These are phyloP conservation scores for Curvularia spicifera DNA, from an alignment of 2,329 filamentous ascomycete species.

Conservation along the genomic window DNA sequence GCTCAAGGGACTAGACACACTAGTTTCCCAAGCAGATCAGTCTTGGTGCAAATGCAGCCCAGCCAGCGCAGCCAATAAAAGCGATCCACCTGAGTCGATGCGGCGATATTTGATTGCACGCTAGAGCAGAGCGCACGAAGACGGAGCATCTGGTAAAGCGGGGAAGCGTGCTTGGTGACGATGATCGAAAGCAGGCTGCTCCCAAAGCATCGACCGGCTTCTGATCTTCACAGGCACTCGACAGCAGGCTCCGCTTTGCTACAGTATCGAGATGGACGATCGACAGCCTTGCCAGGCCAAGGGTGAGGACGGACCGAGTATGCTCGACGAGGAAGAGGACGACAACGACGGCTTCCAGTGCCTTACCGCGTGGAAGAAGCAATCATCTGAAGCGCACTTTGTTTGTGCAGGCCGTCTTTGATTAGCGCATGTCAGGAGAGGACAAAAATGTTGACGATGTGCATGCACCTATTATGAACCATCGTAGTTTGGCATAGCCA, in stretches of 20 bases:
- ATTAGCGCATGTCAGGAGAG: neutral
- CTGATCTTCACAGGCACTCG: neutral
- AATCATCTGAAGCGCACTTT: neutral
- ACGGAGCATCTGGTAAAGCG: slow-evolving; percentile 3
- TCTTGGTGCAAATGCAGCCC: neutral
- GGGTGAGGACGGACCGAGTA: neutral
- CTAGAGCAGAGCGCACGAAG: neutral
- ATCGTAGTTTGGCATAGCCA: neutral
- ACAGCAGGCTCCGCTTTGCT: neutral
- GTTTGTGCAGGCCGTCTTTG: neutral
- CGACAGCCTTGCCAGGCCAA: neutral
- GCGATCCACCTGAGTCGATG: neutral
- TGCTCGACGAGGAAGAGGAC: neutral
- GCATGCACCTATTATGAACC: neutral
- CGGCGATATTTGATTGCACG: neutral
- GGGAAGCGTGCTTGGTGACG: slow-evolving; percentile 1
- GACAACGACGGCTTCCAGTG: neutral
- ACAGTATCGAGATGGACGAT: neutral
- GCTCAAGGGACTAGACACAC: neutral
- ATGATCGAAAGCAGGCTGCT: neutral
- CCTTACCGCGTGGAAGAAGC: neutral
- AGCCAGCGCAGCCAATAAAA: neutral
- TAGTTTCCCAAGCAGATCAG: neutral
- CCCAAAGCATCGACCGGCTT: neutral
- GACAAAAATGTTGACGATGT: neutral